Percentiles rank a stretch among this genome's conserved stretches.
phyloP scores from a whole-genome alignment of 345 rosid species.

The Microcos paniculata region DNA sequence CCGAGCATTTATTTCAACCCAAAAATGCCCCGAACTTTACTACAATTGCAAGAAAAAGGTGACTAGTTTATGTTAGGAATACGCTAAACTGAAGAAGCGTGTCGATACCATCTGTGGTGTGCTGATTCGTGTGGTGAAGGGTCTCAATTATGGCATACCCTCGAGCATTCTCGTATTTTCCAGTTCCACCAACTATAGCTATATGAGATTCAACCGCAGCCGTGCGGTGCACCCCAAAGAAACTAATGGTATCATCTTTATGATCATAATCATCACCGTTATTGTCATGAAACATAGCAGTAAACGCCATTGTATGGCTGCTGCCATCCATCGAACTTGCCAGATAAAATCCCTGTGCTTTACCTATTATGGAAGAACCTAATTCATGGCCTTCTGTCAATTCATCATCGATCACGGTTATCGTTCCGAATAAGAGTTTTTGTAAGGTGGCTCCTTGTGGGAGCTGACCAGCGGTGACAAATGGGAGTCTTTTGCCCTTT shows the following conservation, averaged over 20 bases:
- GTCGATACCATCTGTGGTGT: conserved; percentile 53
- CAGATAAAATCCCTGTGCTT: conserved; percentile 56
- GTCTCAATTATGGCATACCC: conserved; percentile 49
- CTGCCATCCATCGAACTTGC: conserved; percentile 56
- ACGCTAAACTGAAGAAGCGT: conserved; percentile 40
- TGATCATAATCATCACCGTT: conserved; percentile 15
- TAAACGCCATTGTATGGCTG: conserved; percentile 52
- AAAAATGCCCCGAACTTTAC: background rate
- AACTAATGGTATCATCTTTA: conserved; percentile 41
- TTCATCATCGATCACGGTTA: conserved; percentile 50
- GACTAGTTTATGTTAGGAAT: conserved; percentile 2
- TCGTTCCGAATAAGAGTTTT: conserved; percentile 48
- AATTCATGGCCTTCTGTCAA: conserved; percentile 49
- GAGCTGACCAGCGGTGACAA: conserved; percentile 45
- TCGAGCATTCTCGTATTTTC: conserved; percentile 43
- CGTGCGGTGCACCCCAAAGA: conserved; percentile 64
- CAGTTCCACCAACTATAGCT: conserved; percentile 59
- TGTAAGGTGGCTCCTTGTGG: conserved; percentile 42
- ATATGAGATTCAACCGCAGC: conserved; percentile 38
- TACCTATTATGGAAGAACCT: conserved; percentile 46
- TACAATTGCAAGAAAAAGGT: background rate
- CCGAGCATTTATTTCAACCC: background rate
- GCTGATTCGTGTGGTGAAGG: conserved; percentile 40
- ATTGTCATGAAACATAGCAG: conserved; percentile 25
- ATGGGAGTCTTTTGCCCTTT: conserved; percentile 34